phyloP scores from a whole-genome alignment of 2,329 filamentous ascomycete species.

The Botryotinia narcissicola region DNA sequence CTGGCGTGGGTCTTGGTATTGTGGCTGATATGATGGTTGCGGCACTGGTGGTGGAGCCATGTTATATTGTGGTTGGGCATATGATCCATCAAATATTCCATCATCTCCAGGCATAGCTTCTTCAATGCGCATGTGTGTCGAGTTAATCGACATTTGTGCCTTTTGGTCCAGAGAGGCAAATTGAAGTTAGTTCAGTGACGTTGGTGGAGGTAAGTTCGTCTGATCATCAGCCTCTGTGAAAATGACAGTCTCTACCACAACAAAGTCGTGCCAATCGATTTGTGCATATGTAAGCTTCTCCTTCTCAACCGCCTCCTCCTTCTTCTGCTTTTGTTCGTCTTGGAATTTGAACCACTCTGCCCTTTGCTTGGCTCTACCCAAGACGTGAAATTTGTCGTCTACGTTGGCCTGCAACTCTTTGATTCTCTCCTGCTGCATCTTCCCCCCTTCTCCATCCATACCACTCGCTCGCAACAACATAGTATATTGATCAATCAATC shows the following conservation, averaged over 20 bases:
- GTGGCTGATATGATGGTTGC: constrained; percentile 39
- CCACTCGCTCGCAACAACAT: constrained; percentile 67
- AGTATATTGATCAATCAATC: constrained; percentile 92
- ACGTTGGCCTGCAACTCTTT: constrained; percentile 72
- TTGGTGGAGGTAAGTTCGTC: constrained; percentile 81
- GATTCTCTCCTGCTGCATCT: constrained; percentile 69
- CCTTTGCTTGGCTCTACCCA: constrained; percentile 78
- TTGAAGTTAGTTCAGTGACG: constrained; percentile 85
- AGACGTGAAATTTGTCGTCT: constrained; percentile 74
- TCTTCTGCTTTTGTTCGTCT: constrained; percentile 80
- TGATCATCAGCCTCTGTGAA: constrained; percentile 89
- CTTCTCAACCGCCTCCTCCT: constrained; percentile 82
- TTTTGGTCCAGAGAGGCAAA: constrained; percentile 94
- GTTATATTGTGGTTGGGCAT: constrained; percentile 43
- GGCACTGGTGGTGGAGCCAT: constrained; percentile 42
- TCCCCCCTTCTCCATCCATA: constrained; percentile 59
- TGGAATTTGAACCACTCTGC: constrained; percentile 85
- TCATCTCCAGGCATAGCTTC: constrained; percentile 88
- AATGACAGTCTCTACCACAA: constrained; percentile 89
- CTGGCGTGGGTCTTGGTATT: constrained; percentile 35
- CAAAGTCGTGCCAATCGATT: constrained; percentile 98
- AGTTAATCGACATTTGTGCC: constrained; percentile 80
- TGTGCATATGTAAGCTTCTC: constrained; percentile 74
- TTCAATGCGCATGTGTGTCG: constrained; percentile 77
- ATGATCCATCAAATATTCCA: constrained; percentile 55